These are phyloP conservation scores for Ceratobasidium sp. DNA, from an alignment of 1,284 basidiomycete species.

Conservation along the genomic window DNA sequence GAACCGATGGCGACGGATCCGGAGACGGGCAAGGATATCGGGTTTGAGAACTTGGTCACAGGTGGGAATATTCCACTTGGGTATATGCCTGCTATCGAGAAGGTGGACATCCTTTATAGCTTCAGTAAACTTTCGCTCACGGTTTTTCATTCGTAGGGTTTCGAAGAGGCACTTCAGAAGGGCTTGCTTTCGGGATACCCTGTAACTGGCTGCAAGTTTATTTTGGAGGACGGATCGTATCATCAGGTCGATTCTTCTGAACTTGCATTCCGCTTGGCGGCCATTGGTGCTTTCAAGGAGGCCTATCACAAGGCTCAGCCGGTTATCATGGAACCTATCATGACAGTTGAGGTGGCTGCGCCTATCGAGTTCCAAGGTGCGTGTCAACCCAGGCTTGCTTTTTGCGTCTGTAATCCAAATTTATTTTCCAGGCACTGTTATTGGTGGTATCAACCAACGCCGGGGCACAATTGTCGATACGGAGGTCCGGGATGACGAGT, in stretches of 20 bases:
- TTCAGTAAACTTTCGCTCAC: not conserved
- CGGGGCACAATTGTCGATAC: conserved; percentile 96
- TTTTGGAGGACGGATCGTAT: conserved; percentile 91
- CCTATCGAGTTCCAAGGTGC: conserved; percentile 96
- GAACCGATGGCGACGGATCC: conserved; percentile 89
- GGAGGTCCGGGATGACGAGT: conserved; percentile 97
- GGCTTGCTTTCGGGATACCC: conserved; percentile 91
- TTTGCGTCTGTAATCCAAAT: too few species aligned
- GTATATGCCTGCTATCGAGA: conserved; percentile 96
- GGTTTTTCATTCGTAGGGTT: conserved; percentile 71
- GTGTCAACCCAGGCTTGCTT: too few species aligned
- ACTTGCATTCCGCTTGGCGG: conserved; percentile 91
- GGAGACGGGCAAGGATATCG: conserved; percentile 87
- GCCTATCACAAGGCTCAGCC: conserved; percentile 83
- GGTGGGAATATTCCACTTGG: conserved; percentile 92
- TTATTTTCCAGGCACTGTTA: conserved; percentile 78
- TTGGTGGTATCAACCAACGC: conserved; percentile 93
- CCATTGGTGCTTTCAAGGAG: conserved; percentile 94
- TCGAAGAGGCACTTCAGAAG: conserved; percentile 94
- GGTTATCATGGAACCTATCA: conserved; percentile 95
- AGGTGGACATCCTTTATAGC: conserved; percentile 65
- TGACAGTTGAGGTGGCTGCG: conserved; percentile 98
- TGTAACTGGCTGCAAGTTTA: conserved; percentile 88
- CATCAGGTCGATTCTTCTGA: conserved; percentile 99
- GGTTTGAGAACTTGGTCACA: conserved; percentile 91